A percentile compares a stretch with the other conserved stretches of the same genome.
Conservation (phyloP, 495 filamentous ascomycete species). For the Aspergillus ostianus region DNA sequence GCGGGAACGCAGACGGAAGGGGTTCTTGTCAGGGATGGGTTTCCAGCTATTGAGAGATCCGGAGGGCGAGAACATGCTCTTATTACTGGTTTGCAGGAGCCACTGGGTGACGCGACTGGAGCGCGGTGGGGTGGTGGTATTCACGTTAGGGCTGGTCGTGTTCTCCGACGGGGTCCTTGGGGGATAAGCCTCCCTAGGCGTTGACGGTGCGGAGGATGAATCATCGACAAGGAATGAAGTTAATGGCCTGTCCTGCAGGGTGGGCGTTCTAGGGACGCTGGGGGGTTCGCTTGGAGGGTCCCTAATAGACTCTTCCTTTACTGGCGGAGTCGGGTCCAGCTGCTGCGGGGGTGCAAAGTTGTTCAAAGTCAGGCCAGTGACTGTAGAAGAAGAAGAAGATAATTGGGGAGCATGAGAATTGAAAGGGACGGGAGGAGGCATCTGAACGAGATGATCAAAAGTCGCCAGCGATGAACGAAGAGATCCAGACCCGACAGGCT, state of each 20-base stretch:
- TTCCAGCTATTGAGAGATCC: constrained; percentile 5
- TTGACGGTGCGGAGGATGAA: constrained; percentile 13
- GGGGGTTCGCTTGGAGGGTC: constrained; percentile 5
- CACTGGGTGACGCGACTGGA: constrained; percentile 36
- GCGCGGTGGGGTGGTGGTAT: constrained; percentile 17
- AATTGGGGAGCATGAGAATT: constrained; percentile 45
- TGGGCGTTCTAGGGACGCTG: constrained; percentile 13
- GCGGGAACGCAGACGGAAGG: constrained; percentile 36
- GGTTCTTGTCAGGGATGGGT: constrained; percentile 20
- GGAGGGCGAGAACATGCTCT: background rate
- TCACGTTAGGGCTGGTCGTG: constrained; percentile 15
- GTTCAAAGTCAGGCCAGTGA: constrained; percentile 14
- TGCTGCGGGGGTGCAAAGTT: constrained; percentile 8
- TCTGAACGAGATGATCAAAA: constrained; percentile 27
- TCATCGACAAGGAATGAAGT: constrained; percentile 1
- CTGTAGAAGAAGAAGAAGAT: constrained; percentile 24
- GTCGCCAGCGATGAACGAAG: constrained; percentile 32
- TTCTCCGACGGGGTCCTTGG: constrained; percentile 20
- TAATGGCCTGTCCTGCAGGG: constrained; percentile 24
- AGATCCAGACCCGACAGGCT: constrained; percentile 40
- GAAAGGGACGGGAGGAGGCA: constrained; percentile 15
- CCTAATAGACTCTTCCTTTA: constrained; percentile 4
- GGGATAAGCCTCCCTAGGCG: constrained; percentile 17
- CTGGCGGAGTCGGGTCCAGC: background rate
- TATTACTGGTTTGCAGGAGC: constrained; percentile 25